Evolutionary conservation across 768 basidiomycete genomes (phyloP), one percentile per base, ranked within the genome.

Genomic region (Cystobasidium onofrii): DNA sequence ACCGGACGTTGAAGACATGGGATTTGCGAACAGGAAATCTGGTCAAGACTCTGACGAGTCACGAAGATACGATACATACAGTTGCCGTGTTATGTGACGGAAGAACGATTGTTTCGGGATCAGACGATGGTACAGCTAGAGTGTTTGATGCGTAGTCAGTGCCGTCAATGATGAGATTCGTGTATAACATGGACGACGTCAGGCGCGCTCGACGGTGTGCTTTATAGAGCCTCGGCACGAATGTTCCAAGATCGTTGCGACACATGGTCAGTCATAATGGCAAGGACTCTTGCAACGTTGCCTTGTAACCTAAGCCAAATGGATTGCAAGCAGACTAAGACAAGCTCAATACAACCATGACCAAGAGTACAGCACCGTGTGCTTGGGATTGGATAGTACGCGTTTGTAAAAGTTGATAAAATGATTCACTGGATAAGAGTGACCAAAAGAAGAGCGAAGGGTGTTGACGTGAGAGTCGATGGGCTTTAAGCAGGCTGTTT

Each of bases 1-100:
- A 99, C 81, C 87, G 84, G 73, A 89, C 88, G 0, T 83, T 97
- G 67, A 88, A 86, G 74, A 94, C 93, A 15, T 98, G 94, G 95
- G 95, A 99, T 80, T 88, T 88, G 15, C 87, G 93, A 55, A 90
- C 88, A 1, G 94, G 95, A 0, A 82, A 85, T 1, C 84, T 94
- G 25, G 73, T 95, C 31, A 87, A 87, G 34, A 88, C 88, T 63
- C 90, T 97, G 80, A 87, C 85, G 27, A 95, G 94, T 0, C 94
- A 98, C 77, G 85, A 83, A 20, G 91, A 85, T 0, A 85, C 90
- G 0, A 85, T 98, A 4, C 85, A 95, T 31, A 86, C 85, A 43
- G 88, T 91, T 0, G 86, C 89, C 0, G 83, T 95, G 0, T 90
- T 88, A 15, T 79, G 87, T 57, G 83, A 85, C 29, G 90, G 90